Evolutionary conservation across 192 early-diverging fungal genomes (phyloP).

Genomic region (Oehlia diaphana): DNA sequence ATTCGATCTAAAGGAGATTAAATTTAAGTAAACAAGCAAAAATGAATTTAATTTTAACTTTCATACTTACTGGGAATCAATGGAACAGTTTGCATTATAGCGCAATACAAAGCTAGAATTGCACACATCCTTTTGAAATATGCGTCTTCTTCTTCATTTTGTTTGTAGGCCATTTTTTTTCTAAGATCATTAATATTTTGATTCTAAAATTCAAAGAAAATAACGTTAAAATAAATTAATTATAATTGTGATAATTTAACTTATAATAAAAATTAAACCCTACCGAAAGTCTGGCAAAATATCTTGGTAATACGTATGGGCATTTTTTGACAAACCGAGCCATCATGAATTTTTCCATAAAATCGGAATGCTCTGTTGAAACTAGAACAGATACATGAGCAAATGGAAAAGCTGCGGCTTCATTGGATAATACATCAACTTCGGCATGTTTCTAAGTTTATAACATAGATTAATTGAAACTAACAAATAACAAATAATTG

Average conservation of each 20-base stretch:
- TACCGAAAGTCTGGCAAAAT: conserved; percentile 52
- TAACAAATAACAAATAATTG: background rate
- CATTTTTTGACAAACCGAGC: conserved; percentile 69
- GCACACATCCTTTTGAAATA: conserved; percentile 68
- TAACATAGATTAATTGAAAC: background rate
- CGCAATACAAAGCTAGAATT: conserved; percentile 68
- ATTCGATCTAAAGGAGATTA: background rate
- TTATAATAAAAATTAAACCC: background rate
- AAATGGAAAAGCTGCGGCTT: conserved; percentile 57
- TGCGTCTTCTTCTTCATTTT: conserved; percentile 52
- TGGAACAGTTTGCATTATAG: conserved; percentile 59
- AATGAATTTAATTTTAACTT: background rate
- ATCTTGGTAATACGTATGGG: conserved; percentile 68
- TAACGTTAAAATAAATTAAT: too few relatives aligned
- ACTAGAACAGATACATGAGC: conserved; percentile 64
- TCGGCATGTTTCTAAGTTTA: conserved; percentile 63
- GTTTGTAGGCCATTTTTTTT: conserved; percentile 42
- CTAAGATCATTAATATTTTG: conserved; percentile 37
- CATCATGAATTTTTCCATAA: conserved; percentile 59
- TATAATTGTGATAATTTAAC: background rate
- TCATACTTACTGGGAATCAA: conserved; percentile 29
- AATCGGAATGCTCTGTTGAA: conserved; percentile 52
- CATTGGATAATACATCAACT: conserved; percentile 58
- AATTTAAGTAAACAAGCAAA: background rate
- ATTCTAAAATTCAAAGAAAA: conserved; percentile 9